Evolutionary conservation across 495 filamentous ascomycete species (phyloP), one percentile per base, ranked within the genome.

Genomic region (Hamigera avellanea): DNA sequence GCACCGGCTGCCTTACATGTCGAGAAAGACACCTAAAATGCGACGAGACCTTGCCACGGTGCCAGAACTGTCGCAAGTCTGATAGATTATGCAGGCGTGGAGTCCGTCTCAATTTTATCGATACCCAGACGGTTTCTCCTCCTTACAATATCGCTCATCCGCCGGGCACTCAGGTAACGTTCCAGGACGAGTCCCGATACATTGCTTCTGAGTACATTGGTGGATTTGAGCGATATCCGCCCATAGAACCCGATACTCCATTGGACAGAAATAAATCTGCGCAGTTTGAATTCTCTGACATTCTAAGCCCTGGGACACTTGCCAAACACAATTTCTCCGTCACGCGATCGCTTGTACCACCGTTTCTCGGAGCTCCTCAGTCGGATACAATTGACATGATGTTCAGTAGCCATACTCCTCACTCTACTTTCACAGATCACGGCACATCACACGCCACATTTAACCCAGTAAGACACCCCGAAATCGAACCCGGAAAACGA

Each of bases 201-300:
- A 94, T 96, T 50, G 91, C 91, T 6, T 87, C 83, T 1, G 85
- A 93, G 56, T 98, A 98, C 56, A 72, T 79, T 33, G 88, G 86
- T 5, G 91, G 91, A 0, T 56, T 81, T 30, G 72, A 73, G 41
- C 73, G 73, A 46, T 98, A 98, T 61, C 68, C 77, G 26, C 68
- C 67, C 8, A 52, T 75, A 29, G 56, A 57, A 17, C 58, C 46
- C 18, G 57, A 65, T 19, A 49, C 53, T 16, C 56, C 53, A 3
- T 18, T 54, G 27, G 50, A 56, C 21, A 45, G 48, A 30, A 57
- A 65, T n/a, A 39, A 49, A 18, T 50, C 57, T 9, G 25, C 61
- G 14, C 38, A 56, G 0, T 70, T 61, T 44, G 64, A 66, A 8
- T 64, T 57, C 34, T 41, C 62, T 8, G 39, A 49, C 18, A 14